A percentile compares a stretch with the other conserved stretches of the same genome.
Evolutionary conservation across 2,329 filamentous ascomycete species (phyloP).

Genomic region (Colletotrichum gigasporum): DNA sequence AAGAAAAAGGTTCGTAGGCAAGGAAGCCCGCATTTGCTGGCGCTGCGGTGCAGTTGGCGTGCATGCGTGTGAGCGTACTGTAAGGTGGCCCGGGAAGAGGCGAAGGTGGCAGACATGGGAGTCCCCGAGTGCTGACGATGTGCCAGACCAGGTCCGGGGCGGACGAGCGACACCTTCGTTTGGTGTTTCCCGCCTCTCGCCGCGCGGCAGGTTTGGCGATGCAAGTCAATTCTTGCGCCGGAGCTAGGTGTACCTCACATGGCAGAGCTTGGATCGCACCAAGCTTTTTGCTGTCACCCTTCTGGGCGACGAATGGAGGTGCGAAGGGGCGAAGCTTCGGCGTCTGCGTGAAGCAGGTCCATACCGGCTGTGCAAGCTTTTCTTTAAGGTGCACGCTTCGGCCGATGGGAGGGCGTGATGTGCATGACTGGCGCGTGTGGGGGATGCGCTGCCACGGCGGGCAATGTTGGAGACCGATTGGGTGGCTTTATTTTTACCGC

Average conservation of each 20-base stretch:
- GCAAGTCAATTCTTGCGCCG: slow-evolving; percentile 20
- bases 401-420: slow-evolving; percentile 24
- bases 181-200: slow-evolving; percentile 26
- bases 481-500: slow-evolving; percentile 19
- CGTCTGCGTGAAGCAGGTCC: slow-evolving; percentile 11
- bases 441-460: slow-evolving; percentile 14
- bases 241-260: slow-evolving; percentile 13
- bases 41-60: slow-evolving; percentile 2
- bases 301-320: slow-evolving; percentile 8
- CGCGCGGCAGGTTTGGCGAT: slow-evolving; percentile 26
- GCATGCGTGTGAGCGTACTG: slow-evolving; percentile 8
- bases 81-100: slow-evolving; percentile 12
- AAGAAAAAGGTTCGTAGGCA: slow-evolving; percentile 20
- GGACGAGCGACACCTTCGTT: slow-evolving; percentile 12
- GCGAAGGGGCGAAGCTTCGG: slow-evolving; percentile 18
- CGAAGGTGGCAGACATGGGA: slow-evolving; percentile 30
- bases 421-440: slow-evolving; percentile 31
- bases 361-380: slow-evolving; percentile 12
- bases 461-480: slow-evolving; percentile 23
- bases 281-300: slow-evolving; percentile 22
- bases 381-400: slow-evolving; percentile 23
- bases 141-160: slow-evolving; percentile 29
- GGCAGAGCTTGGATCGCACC: slow-evolving; percentile 17
- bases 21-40: slow-evolving; percentile 19
- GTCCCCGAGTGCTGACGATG: slow-evolving; percentile 10